phyloP scores from a whole-genome alignment of 2,329 filamentous ascomycete genomes.

The Penicillium brasilianum region DNA sequence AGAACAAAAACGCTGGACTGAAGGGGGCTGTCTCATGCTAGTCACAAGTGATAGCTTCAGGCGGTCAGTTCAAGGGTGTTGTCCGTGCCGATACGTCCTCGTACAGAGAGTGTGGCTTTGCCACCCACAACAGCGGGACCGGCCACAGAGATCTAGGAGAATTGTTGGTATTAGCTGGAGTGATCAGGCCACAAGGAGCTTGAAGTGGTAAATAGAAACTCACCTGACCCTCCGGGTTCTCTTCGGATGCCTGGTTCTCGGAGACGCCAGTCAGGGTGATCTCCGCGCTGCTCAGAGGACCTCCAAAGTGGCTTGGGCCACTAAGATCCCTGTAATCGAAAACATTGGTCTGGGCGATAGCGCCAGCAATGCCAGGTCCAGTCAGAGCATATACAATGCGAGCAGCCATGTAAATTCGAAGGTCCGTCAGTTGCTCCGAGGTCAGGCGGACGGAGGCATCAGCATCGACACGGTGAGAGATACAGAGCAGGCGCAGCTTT shows the following conservation, averaged over 20 bases:
- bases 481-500: slow-evolving; percentile 79
- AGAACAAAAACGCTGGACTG: not conserved
- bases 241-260: slow-evolving; percentile 39
- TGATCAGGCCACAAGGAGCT: not conserved
- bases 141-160: slow-evolving; percentile 67
- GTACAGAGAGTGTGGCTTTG: slow-evolving; percentile 66
- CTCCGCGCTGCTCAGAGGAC: slow-evolving; percentile 79
- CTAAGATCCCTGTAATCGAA: slow-evolving; percentile 75
- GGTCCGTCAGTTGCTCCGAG: slow-evolving; percentile 73
- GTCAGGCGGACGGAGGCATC: slow-evolving; percentile 67
- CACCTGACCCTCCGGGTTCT: slow-evolving; percentile 65
- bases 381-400: slow-evolving; percentile 85
- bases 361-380: slow-evolving; percentile 81
- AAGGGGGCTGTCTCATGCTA: not conserved
- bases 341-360: slow-evolving; percentile 82
- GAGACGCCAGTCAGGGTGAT: slow-evolving; percentile 63
- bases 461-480: slow-evolving; percentile 72
- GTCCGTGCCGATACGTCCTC: slow-evolving; percentile 71
- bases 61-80: slow-evolving; percentile 67
- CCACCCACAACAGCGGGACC: slow-evolving; percentile 75
- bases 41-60: slow-evolving; percentile 6
- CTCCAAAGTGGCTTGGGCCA: slow-evolving; percentile 73
- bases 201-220: slow-evolving; percentile 33
- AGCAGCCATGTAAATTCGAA: slow-evolving; percentile 79
- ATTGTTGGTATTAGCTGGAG: slow-evolving; percentile 12